Evolutionary conservation across 257 asterid species (phyloP).

Genomic region (Nemophila menziesii): DNA sequence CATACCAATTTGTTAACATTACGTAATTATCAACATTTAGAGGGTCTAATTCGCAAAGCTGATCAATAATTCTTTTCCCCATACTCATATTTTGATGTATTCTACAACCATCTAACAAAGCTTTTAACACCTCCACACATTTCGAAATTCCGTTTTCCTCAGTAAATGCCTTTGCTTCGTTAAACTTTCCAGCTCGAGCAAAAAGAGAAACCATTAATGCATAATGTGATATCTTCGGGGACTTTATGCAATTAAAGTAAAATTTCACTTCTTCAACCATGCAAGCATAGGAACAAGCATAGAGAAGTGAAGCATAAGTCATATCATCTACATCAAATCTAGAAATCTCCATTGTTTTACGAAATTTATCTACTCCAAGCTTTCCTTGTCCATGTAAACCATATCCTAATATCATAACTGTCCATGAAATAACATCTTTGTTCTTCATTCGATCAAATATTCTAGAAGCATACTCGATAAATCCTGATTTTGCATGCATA

Average conservation of each 20-base stretch:
- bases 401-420: slow-evolving; percentile 20
- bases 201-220: slow-evolving; percentile 22
- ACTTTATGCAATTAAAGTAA: slow-evolving; percentile 11
- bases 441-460: slow-evolving; percentile 13
- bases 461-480: slow-evolving; percentile 17
- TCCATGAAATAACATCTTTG: slow-evolving; percentile 20
- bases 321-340: slow-evolving; percentile 11
- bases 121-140: slow-evolving; percentile 21
- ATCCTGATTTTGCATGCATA: slow-evolving; percentile 26
- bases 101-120: slow-evolving; percentile 21
- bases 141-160: slow-evolving; percentile 9
- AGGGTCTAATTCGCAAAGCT: slow-evolving; percentile 21
- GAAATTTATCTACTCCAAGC: slow-evolving; percentile 14
- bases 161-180: slow-evolving; percentile 14
- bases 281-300: slow-evolving; percentile 18
- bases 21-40: slow-evolving; percentile 15
- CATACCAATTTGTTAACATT: slow-evolving; percentile 17
- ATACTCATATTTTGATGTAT: slow-evolving; percentile 9
- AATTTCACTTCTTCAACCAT: slow-evolving; percentile 18
- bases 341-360: slow-evolving; percentile 5
- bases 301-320: slow-evolving; percentile 14
- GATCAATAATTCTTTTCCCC: slow-evolving; percentile 11
- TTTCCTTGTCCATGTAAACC: slow-evolving; percentile 22
- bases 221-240: slow-evolving; percentile 22
- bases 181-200: slow-evolving; percentile 18